Conservation (phyloP, 192 early-diverging fungal species). For the Chytriomyces hyalinus region DNA sequence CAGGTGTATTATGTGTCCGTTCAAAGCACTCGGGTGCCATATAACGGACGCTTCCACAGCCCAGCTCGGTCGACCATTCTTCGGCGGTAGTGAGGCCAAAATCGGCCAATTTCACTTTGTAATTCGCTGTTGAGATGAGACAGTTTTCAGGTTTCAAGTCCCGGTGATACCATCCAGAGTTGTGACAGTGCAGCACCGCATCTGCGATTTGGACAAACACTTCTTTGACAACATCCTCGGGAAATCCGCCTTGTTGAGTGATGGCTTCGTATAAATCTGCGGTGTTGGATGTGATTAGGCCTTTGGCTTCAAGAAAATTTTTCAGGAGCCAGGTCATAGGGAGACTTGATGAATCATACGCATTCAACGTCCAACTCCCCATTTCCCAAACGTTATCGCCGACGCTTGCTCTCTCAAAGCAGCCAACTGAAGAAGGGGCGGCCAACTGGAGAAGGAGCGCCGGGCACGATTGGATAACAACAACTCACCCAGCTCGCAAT, state of each 20-base stretch:
- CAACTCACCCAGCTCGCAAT: constrained; percentile 37
- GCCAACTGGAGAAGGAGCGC: too few species aligned
- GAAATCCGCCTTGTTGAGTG: constrained; percentile 43
- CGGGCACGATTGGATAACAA: too few species aligned
- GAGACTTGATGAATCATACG: too few species aligned
- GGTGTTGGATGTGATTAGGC: not conserved
- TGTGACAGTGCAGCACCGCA: constrained; percentile 79
- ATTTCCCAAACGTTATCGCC: too few species aligned
- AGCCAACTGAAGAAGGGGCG: too few species aligned
- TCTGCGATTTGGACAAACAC: constrained; percentile 79
- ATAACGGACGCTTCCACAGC: constrained; percentile 87
- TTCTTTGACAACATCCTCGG: constrained; percentile 50
- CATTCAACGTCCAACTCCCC: too few species aligned
- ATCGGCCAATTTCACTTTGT: constrained; percentile 82
- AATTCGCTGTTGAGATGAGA: constrained; percentile 53
- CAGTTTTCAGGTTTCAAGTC: constrained; percentile 97
- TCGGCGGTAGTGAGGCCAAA: constrained; percentile 90
- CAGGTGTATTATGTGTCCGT: constrained; percentile 28
- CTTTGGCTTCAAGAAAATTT: not conserved
- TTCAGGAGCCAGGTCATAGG: not conserved
- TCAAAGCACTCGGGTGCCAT: constrained; percentile 78
- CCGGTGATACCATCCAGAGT: constrained; percentile 83
- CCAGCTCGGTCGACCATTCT: constrained; percentile 75
- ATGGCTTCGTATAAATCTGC: constrained; percentile 46
- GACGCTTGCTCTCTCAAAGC: too few species aligned